Evolutionary conservation across 116 monocot genomes (phyloP).

Genomic region (Dioscorea cayenensis): DNA sequence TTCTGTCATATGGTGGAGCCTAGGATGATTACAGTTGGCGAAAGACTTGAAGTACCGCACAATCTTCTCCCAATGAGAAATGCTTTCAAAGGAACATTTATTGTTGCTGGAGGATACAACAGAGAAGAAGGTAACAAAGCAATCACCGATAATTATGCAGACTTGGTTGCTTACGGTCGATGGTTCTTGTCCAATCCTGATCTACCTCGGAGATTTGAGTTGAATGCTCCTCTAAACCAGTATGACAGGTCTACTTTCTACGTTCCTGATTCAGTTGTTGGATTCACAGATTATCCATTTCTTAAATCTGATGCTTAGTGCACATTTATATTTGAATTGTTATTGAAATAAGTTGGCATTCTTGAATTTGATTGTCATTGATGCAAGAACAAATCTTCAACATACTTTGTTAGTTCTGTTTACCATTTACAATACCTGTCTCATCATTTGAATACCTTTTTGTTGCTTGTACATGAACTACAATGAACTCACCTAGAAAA

Average conservation of each 20-base stretch:
- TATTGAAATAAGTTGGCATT: background rate
- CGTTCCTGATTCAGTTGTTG: background rate
- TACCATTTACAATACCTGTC: no score
- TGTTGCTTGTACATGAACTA: no score
- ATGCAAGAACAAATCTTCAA: no score
- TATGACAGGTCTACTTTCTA: slow-evolving; percentile 6
- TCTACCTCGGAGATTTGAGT: slow-evolving; percentile 1
- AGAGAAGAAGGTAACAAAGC: slow-evolving; percentile 1
- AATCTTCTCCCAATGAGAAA: slow-evolving; percentile 2
- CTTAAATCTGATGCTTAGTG: background rate
- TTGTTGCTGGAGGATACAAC: background rate
- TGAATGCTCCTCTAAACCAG: slow-evolving; percentile 8
- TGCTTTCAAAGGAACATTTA: background rate
- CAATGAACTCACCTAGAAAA: no score
- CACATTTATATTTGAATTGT: background rate
- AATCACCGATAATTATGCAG: background rate
- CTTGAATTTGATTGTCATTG: no score
- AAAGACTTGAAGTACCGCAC: background rate
- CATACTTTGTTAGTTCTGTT: no score
- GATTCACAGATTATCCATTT: slow-evolving; percentile 6
- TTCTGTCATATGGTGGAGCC: slow-evolving; percentile 7
- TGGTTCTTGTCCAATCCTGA: slow-evolving; percentile 13
- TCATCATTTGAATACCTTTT: no score
- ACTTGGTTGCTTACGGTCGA: slow-evolving; percentile 7
- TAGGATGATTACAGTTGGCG: slow-evolving; percentile 1